phyloP scores from a whole-genome alignment of 148 eudicot genomes.

The Oxyria digyna region DNA sequence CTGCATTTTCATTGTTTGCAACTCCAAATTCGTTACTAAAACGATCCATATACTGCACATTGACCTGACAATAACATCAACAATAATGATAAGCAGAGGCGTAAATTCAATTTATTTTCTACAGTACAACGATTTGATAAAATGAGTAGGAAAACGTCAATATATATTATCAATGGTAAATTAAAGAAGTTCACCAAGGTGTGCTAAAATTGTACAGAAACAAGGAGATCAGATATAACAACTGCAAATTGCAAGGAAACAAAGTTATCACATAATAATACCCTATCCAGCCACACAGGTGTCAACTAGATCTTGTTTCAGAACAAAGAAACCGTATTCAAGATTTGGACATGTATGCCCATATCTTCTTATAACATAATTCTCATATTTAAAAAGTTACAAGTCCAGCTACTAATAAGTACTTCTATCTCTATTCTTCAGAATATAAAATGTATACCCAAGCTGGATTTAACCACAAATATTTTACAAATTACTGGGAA shows the following conservation, averaged over 20 bases:
- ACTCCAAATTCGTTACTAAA: slow-evolving; percentile 60
- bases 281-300: too few species aligned
- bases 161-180: not conserved
- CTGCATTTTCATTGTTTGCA: slow-evolving; percentile 27
- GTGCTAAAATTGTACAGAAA: not conserved
- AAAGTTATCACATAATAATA: not conserved
- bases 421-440: not conserved
- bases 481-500: not conserved
- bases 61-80: slow-evolving; percentile 36
- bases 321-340: not conserved
- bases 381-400: too few species aligned
- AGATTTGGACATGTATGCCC: too few species aligned
- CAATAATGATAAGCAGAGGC: not conserved
- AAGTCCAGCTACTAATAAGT: too few species aligned
- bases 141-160: not conserved
- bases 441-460: not conserved
- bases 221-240: not conserved
- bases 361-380: too few species aligned
- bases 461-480: not conserved
- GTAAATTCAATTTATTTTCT: not conserved
- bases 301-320: too few species aligned
- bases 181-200: not conserved
- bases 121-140: too few species aligned
- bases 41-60: slow-evolving; percentile 62
- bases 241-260: not conserved